A percentile compares a stretch with the other conserved stretches of the same genome.
phyloP scores from a whole-genome alignment of 1,139 yeast genomes.

The Candida buenavistaensis region DNA sequence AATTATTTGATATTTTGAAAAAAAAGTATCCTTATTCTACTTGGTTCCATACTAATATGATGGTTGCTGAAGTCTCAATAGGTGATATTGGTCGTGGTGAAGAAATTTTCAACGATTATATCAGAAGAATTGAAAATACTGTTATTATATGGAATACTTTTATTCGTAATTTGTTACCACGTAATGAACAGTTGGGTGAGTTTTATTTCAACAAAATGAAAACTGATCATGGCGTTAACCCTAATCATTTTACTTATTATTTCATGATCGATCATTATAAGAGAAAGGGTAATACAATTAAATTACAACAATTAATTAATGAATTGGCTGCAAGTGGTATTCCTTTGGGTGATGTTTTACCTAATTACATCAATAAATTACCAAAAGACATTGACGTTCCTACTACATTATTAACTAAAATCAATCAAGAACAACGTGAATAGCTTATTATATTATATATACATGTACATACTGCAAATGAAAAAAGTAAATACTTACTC shows the following conservation, averaged over 20 bases:
- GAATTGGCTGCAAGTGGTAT: constrained; percentile 29
- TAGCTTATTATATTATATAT: no score
- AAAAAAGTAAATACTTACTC: constrained; percentile 1
- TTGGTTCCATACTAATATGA: constrained; percentile 54
- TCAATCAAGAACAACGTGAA: background rate
- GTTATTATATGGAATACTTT: constrained; percentile 61
- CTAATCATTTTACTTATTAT: constrained; percentile 60
- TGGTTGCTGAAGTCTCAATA: constrained; percentile 53
- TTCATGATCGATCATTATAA: constrained; percentile 50
- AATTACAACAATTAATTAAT: constrained; percentile 38
- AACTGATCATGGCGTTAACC: constrained; percentile 19
- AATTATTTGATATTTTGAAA: constrained; percentile 42
- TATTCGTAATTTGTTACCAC: constrained; percentile 47
- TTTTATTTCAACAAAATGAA: constrained; percentile 36
- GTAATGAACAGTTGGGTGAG: constrained; percentile 39
- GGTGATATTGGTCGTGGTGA: constrained; percentile 54
- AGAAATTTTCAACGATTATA: constrained; percentile 45
- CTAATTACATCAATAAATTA: constrained; percentile 23
- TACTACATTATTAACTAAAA: constrained; percentile 4
- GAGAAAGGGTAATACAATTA: constrained; percentile 29
- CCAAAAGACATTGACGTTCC: constrained; percentile 7
- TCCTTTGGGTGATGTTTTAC: constrained; percentile 45
- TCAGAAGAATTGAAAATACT: constrained; percentile 28
- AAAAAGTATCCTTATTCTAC: constrained; percentile 32
- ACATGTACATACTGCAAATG: constrained; percentile 8